These are phyloP conservation scores for Orbilia ellipsospora DNA, from an alignment of 2,329 filamentous ascomycete genomes.

Conservation along the genomic window DNA sequence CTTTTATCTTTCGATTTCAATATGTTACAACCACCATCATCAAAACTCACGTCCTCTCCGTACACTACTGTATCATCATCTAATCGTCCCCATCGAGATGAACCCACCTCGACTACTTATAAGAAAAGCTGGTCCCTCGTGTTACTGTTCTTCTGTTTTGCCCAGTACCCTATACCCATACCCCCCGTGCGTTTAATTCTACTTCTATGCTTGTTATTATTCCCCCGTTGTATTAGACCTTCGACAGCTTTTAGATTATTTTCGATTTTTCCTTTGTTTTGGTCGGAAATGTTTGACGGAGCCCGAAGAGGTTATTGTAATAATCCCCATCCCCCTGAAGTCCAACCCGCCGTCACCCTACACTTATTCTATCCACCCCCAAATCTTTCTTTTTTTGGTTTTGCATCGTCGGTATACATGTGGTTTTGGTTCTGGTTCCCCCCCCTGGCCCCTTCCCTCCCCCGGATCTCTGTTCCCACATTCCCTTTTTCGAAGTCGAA, in stretches of 20 bases:
- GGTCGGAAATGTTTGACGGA: slow-evolving; percentile 51
- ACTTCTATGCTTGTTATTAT: slow-evolving; percentile 40
- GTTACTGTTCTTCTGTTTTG: slow-evolving; percentile 29
- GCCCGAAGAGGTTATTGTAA: slow-evolving; percentile 53
- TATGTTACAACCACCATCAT: not conserved
- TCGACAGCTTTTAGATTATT: slow-evolving; percentile 49
- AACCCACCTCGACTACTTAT: slow-evolving; percentile 28
- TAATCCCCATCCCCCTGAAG: slow-evolving; percentile 22
- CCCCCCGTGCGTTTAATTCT: slow-evolving; percentile 54
- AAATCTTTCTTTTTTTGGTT: too few relatives aligned
- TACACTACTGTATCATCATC: slow-evolving; percentile 10
- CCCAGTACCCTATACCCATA: slow-evolving; percentile 55
- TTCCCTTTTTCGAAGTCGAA: slow-evolving; percentile 12
- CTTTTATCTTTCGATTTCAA: slow-evolving; percentile 15
- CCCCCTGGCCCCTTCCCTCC: slow-evolving; percentile 3
- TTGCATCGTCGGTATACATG: slow-evolving; percentile 16
- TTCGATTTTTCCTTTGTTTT: slow-evolving; percentile 38
- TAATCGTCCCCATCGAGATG: slow-evolving; percentile 36
- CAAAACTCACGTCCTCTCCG: slow-evolving; percentile 13
- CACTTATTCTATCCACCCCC: not conserved
- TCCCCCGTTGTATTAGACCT: slow-evolving; percentile 46
- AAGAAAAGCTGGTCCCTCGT: slow-evolving; percentile 49
- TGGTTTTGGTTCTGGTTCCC: not conserved
- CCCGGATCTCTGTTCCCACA: slow-evolving; percentile 8
- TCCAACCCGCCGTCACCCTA: not conserved